These are phyloP conservation scores for Botryotinia convoluta DNA, from an alignment of 2,329 filamentous ascomycete genomes.

Conservation along the genomic window DNA sequence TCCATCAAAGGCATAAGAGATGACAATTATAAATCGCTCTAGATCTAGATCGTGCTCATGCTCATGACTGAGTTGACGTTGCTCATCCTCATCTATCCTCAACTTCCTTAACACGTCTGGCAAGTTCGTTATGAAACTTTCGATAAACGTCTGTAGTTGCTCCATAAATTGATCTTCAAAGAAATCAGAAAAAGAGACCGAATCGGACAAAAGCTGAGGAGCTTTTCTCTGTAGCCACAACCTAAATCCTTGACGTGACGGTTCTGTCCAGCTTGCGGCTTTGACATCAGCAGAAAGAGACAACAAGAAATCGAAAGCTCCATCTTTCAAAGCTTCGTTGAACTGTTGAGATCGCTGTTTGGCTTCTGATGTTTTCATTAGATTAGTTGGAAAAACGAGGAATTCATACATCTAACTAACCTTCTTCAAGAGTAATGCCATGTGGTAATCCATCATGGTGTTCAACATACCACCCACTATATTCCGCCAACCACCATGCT, in stretches of 20 bases:
- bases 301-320: constrained; percentile 88
- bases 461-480: constrained; percentile 85
- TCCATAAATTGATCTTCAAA: constrained; percentile 74
- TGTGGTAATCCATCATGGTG: constrained; percentile 57
- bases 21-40: constrained; percentile 87
- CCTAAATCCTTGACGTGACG: constrained; percentile 77
- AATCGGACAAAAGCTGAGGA: constrained; percentile 64
- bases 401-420: constrained; percentile 36
- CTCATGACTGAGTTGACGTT: constrained; percentile 64
- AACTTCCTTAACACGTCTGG: constrained; percentile 86
- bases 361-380: constrained; percentile 51
- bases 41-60: constrained; percentile 71
- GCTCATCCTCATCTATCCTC: constrained; percentile 85
- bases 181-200: constrained; percentile 64
- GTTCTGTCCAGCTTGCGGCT: constrained; percentile 81
- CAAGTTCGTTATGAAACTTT: constrained; percentile 92
- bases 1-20: constrained; percentile 86
- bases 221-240: constrained; percentile 81
- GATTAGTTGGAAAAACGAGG: neutral
- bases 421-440: constrained; percentile 62
- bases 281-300: constrained; percentile 80
- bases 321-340: constrained; percentile 75
- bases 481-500: constrained; percentile 89
- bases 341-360: constrained; percentile 71
- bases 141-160: constrained; percentile 81